Evolutionary conservation across 2,329 filamentous ascomycete genomes (phyloP).

Genomic region (Venturiaceae sp.): DNA sequence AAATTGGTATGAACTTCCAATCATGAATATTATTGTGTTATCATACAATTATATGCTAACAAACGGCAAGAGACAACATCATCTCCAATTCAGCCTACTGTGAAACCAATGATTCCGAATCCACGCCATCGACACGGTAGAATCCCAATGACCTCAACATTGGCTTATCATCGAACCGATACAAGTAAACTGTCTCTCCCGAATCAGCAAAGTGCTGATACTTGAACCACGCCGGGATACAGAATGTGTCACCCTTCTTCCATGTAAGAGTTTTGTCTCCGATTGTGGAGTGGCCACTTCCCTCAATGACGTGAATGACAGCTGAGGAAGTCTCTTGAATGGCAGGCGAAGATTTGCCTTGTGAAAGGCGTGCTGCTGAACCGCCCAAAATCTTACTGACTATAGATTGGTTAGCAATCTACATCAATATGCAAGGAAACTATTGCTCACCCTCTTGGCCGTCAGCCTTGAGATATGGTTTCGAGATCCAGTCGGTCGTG

Average conservation of each 20-base stretch:
- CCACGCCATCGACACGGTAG: slow-evolving; percentile 31
- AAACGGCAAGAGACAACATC: too few species aligned
- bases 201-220: slow-evolving; percentile 38
- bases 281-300: slow-evolving; percentile 32
- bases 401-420: slow-evolving; percentile 14
- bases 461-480: slow-evolving; percentile 24
- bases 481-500: slow-evolving; percentile 17
- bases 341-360: slow-evolving; percentile 24
- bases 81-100: too few species aligned
- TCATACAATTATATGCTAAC: too few species aligned
- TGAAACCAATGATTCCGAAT: slow-evolving; percentile 30
- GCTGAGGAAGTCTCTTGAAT: slow-evolving; percentile 42
- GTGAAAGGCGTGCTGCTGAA: slow-evolving; percentile 34
- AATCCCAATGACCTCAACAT: slow-evolving; percentile 44
- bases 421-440: not conserved
- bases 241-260: slow-evolving; percentile 45
- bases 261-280: slow-evolving; percentile 29
- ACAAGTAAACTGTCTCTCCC: slow-evolving; percentile 35
- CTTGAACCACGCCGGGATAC: slow-evolving; percentile 41
- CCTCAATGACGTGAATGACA: slow-evolving; percentile 44
- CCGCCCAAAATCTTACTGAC: slow-evolving; percentile 39
- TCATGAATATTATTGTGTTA: too few species aligned
- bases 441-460: slow-evolving; percentile 24
- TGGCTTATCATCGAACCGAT: slow-evolving; percentile 45
- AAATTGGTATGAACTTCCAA: too few species aligned